Evolutionary conservation across 768 basidiomycete genomes (phyloP).

Genomic region (Paxillus rubicundulus): DNA sequence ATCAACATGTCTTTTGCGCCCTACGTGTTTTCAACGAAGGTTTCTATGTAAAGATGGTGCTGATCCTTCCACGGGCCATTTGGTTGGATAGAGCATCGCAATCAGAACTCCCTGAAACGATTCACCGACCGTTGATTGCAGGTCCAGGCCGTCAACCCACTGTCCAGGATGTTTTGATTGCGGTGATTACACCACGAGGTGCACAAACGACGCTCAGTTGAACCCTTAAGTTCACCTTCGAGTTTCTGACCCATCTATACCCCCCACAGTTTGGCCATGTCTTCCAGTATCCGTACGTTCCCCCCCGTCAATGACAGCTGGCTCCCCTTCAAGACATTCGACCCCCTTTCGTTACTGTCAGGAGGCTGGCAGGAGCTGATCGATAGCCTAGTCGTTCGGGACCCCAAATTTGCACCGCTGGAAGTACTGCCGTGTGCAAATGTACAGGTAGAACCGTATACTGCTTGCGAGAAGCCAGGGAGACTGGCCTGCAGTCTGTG

Average conservation of each 20-base stretch:
- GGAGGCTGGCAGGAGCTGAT: slow-evolving; percentile 15
- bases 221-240: background rate
- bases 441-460: slow-evolving; percentile 20
- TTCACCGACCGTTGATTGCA: background rate
- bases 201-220: background rate
- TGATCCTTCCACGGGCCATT: slow-evolving; percentile 12
- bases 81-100: too few relatives aligned
- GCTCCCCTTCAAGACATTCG: slow-evolving; percentile 6
- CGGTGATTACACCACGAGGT: background rate
- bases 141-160: background rate
- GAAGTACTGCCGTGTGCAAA: slow-evolving; percentile 38
- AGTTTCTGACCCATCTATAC: background rate
- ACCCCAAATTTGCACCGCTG: slow-evolving; percentile 24
- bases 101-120: too few relatives aligned
- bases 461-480: slow-evolving; percentile 31
- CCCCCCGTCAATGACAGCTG: slow-evolving; percentile 15
- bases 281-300: slow-evolving; percentile 15
- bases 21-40: background rate
- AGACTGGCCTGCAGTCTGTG: slow-evolving; percentile 31
- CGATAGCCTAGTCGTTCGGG: background rate
- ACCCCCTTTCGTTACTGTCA: slow-evolving; percentile 7
- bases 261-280: slow-evolving; percentile 5
- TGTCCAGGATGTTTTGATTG: background rate
- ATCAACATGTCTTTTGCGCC: too few relatives aligned
- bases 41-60: slow-evolving; percentile 7